These are phyloP conservation scores for Entophlyctis luteolus DNA, from an alignment of 192 early-diverging fungal genomes.

Conservation along the genomic window DNA sequence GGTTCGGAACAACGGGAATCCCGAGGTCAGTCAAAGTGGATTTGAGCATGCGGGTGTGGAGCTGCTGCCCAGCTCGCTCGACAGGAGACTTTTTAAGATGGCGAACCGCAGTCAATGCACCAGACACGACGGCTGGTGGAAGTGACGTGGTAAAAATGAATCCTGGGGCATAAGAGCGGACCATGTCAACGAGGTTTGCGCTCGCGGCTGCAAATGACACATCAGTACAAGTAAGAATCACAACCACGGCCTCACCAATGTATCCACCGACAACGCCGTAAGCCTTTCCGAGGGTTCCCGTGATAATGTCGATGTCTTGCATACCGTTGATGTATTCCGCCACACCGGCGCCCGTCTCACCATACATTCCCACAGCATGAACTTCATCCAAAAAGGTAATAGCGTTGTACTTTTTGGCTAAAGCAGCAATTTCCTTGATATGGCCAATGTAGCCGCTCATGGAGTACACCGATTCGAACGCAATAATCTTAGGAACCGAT, in stretches of 20 bases:
- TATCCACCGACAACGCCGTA: conserved; percentile 96
- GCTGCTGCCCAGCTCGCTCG: conserved; percentile 90
- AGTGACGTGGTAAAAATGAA: conserved; percentile 99
- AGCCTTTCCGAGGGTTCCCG: conserved; percentile 93
- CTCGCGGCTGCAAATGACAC: conserved; percentile 54
- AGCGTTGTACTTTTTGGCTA: conserved; percentile 92
- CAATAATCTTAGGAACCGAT: conserved; percentile 85
- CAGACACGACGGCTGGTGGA: conserved; percentile 86
- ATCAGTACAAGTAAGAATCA: neutral
- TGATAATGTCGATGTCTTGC: conserved; percentile 89
- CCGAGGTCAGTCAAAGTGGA: conserved; percentile 69
- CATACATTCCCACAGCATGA: conserved; percentile 97
- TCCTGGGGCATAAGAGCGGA: conserved; percentile 92
- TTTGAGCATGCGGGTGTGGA: conserved; percentile 88
- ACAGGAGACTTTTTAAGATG: conserved; percentile 80
- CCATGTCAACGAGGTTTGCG: conserved; percentile 84
- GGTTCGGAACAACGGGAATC: conserved; percentile 97
- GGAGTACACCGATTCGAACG: conserved; percentile 94
- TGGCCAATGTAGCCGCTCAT: conserved; percentile 92
- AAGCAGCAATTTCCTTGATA: conserved; percentile 80
- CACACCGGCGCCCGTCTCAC: conserved; percentile 86
- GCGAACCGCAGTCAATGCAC: conserved; percentile 86
- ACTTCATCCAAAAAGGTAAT: conserved; percentile 97
- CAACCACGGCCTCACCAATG: conserved; percentile 63
- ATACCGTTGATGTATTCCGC: conserved; percentile 90